A percentile compares a stretch with the other conserved stretches of the same genome.
Evolutionary conservation across 371 early-diverging fungal genomes (phyloP).

Genomic region (Circinella umbellata): DNA sequence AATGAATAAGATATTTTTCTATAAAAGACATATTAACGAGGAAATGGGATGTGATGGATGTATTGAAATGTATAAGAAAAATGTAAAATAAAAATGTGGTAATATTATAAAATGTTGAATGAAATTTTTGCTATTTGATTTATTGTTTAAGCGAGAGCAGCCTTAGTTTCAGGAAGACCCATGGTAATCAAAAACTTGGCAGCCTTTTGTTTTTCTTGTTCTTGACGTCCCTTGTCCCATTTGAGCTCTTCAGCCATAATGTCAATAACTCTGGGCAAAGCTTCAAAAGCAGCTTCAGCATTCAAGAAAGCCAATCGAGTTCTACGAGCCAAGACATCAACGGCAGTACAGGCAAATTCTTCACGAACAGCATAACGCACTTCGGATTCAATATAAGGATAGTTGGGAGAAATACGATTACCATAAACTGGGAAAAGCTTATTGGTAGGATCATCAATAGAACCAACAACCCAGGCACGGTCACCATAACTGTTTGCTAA

Average conservation of each 20-base stretch:
- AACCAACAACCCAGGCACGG: conserved; percentile 91
- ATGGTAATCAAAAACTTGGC: conserved; percentile 84
- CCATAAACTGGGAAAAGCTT: conserved; percentile 83
- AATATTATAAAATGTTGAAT: background rate
- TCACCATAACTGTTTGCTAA: conserved; percentile 95
- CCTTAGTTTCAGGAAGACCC: conserved; percentile 68
- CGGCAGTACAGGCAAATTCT: conserved; percentile 94
- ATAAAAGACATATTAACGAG: background rate
- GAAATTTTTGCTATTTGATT: background rate
- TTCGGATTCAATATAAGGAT: conserved; percentile 97
- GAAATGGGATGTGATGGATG: background rate
- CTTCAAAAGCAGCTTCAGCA: conserved; percentile 89
- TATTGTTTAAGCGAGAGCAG: background rate
- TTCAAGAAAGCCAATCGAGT: conserved; percentile 95
- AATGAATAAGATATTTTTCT: no score
- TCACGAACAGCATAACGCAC: conserved; percentile 91
- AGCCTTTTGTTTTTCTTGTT: conserved; percentile 73
- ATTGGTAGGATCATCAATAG: conserved; percentile 76
- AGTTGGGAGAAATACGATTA: conserved; percentile 78
- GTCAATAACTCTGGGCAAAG: conserved; percentile 87
- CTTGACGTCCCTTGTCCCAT: conserved; percentile 76
- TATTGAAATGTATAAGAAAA: background rate
- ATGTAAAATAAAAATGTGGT: background rate
- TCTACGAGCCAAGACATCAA: conserved; percentile 96
- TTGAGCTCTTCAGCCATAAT: conserved; percentile 91